Base-by-base conservation (phyloP, 2,329 filamentous ascomycete genomes). In the Colletotrichum chrysophilum region DNA sequence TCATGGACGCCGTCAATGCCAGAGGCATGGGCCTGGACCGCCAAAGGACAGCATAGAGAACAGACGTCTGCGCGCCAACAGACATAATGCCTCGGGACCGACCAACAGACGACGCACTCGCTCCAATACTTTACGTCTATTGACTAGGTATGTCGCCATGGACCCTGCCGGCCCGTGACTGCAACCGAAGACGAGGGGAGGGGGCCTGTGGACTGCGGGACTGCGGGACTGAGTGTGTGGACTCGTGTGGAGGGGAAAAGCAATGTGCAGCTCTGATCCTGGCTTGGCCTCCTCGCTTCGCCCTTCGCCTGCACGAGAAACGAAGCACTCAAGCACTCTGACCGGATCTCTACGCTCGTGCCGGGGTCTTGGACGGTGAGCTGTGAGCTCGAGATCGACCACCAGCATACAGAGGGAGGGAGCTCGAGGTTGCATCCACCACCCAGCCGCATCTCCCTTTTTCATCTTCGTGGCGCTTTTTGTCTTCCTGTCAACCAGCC, bases 281-380 rank as follows among this genome's bases (percentile, higher is more conserved):
- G 60, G 60, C n/a, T 61, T 74, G 60, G 71, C 71, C 60, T 74
- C 67, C 67, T 74, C 68, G 71, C 71, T 71, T 74, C 67, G 71
- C 71, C 34, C 12, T 43, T 30, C 32, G 56, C 18, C 56, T 56
- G 56, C 71, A 56, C 38, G 3, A 36, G 16, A 38, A 58, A 36
- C 48, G 18, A 66, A 18, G 43, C 36, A 21, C 43, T 36, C 26
- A 13, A 28, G 28, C 43, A 43, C 48, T 32, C n/a, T 61, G 58
- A 34, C 58, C 30, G 60, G 52, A 28, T 52, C 65, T 67, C 48
- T 3, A 34, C 48, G 43, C 65, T 67, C 65, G 32, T 32, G n/a
- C 60, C 18, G 61, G 61, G 61, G n/a, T 24, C 61, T 24, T 65
- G 61, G 61, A n/a, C 34, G 61, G 21, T 65, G 61, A 61, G 58